These are phyloP conservation scores for Fomitopsis serialis DNA, from an alignment of 768 basidiomycete species.

Conservation along the genomic window DNA sequence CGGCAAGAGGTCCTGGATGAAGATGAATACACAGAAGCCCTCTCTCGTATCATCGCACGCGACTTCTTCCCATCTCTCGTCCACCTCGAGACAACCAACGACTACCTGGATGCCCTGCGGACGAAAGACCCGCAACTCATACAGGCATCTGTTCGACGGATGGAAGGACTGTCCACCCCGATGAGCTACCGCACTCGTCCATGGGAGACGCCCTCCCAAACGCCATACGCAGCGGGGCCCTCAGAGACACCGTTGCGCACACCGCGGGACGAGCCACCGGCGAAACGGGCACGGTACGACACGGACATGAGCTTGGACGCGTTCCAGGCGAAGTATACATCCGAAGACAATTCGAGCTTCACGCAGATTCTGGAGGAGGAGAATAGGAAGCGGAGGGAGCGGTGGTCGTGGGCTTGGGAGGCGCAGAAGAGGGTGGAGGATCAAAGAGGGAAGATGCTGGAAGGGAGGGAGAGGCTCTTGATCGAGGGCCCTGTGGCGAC, in stretches of 20 bases:
- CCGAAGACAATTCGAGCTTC: constrained; percentile 97
- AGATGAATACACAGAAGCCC: constrained; percentile 89
- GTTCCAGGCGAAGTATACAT: constrained; percentile 91
- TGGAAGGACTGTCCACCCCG: constrained; percentile 64
- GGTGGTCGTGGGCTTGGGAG: constrained; percentile 91
- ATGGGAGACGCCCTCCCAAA: constrained; percentile 50
- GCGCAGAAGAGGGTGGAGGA: constrained; percentile 79
- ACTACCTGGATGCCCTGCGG: constrained; percentile 75
- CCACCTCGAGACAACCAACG: constrained; percentile 84
- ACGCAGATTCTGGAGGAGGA: constrained; percentile 88
- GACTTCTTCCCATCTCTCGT: constrained; percentile 97
- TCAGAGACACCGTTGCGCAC: constrained; percentile 61
- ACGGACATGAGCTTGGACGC: constrained; percentile 65
- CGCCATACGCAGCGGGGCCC: constrained; percentile 55
- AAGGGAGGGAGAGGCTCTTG: constrained; percentile 63
- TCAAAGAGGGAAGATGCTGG: constrained; percentile 59
- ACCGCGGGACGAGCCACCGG: constrained; percentile 34
- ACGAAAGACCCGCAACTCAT: constrained; percentile 77
- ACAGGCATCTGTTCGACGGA: constrained; percentile 64
- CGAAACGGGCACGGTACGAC: constrained; percentile 59
- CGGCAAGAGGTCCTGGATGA: constrained; percentile 76
- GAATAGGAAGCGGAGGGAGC: constrained; percentile 75
- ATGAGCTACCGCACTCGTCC: constrained; percentile 25
- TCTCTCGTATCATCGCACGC: constrained; percentile 90
- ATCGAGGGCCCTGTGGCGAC: constrained; percentile 58